Conservation (phyloP, 2,329 filamentous ascomycete species). For the Camillea tinctor region DNA sequence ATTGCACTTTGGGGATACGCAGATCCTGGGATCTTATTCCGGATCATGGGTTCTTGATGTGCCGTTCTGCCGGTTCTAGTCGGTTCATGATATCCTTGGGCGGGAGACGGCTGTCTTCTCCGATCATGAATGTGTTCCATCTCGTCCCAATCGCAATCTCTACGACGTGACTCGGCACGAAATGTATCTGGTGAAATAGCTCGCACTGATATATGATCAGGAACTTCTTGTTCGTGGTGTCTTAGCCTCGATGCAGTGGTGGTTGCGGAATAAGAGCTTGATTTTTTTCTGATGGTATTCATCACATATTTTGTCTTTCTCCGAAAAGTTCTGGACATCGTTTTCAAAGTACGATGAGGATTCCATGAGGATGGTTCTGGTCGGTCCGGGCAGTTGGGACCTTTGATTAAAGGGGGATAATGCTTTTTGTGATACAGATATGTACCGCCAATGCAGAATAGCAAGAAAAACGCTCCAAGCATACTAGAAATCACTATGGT, state of each 20-base stretch:
- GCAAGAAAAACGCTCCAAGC: slow-evolving; percentile 17
- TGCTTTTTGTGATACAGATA: slow-evolving; percentile 18
- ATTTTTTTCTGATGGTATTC: not conserved
- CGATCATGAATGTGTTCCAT: not conserved
- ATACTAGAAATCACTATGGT: slow-evolving; percentile 20
- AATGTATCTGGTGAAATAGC: not conserved
- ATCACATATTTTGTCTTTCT: not conserved
- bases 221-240: not conserved
- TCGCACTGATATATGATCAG: not conserved
- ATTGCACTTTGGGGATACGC: not conserved
- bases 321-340: not conserved
- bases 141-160: not conserved
- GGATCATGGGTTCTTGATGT: not conserved
- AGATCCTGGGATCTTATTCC: not conserved
- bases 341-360: not conserved
- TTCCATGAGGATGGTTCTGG: not conserved
- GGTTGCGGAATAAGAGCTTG: not conserved
- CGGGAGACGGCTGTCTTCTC: not conserved
- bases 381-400: slow-evolving; percentile 6
- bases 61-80: not conserved
- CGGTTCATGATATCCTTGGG: not conserved
- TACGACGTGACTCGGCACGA: not conserved
- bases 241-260: not conserved
- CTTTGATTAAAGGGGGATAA: slow-evolving; percentile 6
- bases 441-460: slow-evolving; percentile 19